Base-by-base conservation (phyloP, 1,284 basidiomycete species). In the Melampsora larici-populina region DNA sequence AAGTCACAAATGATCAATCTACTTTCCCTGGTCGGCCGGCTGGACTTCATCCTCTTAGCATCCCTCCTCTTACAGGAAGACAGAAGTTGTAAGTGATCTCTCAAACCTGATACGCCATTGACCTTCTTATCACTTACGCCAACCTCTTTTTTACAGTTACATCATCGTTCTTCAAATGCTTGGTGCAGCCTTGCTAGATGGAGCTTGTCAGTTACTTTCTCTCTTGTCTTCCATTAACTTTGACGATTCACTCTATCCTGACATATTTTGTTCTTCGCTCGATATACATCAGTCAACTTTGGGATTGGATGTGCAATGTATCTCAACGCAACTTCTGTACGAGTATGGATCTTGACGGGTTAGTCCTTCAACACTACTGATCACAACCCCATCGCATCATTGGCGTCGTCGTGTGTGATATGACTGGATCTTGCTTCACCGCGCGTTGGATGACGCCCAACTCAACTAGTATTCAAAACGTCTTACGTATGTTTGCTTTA, bases 221-320 rank as follows among this genome's bases (percentile, higher is more conserved):
- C n/a, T 66, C 18, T 1, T 21, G 1, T 13, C 9, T 72, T 18
- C 29, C 18, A 36, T 5, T 46, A 31, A n/a, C 9, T 26, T 17
- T n/a, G 8, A 15, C n/a, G 9, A 21, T 31, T 58, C 33, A 31
- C 13, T 51, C 15, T 9, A 58, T 46, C 7, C n/a, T 24, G 8
- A n/a, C n/a, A 58, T n/a, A 2, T 7, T 55, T 24, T 55, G 51
- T 24, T 26, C 26, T 26, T 46, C 29, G 18, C 9, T 11, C 26
- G 2, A 26, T 24, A n/a, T 43, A 0, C 1, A 26, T n/a, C 36
- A 75, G 80, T 78, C 11, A 82, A 82, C 66, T 82, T 82, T 67
- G 81, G 78, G 1, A 80, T 82, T 9, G 81, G 81, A 77, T 82
- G 73, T 43, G 69, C 70, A 13, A 72, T 76, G 72, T 72, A 69